Evolutionary conservation across 1,284 basidiomycete genomes (phyloP).

Genomic region (Anthracocystis walkeri): DNA sequence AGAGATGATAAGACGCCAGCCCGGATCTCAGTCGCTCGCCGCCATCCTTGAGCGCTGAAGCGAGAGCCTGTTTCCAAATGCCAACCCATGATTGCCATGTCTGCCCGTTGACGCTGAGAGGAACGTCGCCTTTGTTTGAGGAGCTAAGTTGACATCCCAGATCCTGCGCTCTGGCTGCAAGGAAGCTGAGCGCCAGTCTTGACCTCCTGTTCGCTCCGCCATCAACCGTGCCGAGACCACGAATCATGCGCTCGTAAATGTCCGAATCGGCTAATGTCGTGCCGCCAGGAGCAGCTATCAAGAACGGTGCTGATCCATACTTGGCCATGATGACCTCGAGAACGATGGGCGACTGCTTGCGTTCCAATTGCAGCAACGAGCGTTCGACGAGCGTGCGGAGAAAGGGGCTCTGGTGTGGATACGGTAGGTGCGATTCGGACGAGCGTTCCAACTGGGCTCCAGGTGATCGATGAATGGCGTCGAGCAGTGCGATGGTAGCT

Average conservation of each 20-base stretch:
- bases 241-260: slow-evolving; percentile 52
- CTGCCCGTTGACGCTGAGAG: not conserved
- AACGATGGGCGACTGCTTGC: slow-evolving; percentile 47
- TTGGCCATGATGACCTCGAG: slow-evolving; percentile 45
- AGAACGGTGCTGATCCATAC: slow-evolving; percentile 43
- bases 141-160: slow-evolving; percentile 23
- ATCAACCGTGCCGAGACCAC: slow-evolving; percentile 43
- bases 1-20: slow-evolving; percentile 47
- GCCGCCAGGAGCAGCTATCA: slow-evolving; percentile 13
- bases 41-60: slow-evolving; percentile 28
- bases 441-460: not conserved
- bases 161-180: slow-evolving; percentile 31
- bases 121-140: not conserved
- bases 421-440: slow-evolving; percentile 12
- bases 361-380: slow-evolving; percentile 37
- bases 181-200: slow-evolving; percentile 35
- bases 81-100: slow-evolving; percentile 29
- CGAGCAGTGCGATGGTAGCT: slow-evolving; percentile 23
- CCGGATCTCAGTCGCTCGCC: slow-evolving; percentile 46
- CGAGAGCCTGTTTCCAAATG: slow-evolving; percentile 32
- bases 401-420: slow-evolving; percentile 26
- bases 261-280: slow-evolving; percentile 11
- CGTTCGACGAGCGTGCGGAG: slow-evolving; percentile 35
- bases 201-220: slow-evolving; percentile 44
- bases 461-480: slow-evolving; percentile 15